phyloP scores from a whole-genome alignment of 169 alveolate species.

The Plasmodium yoelii region DNA sequence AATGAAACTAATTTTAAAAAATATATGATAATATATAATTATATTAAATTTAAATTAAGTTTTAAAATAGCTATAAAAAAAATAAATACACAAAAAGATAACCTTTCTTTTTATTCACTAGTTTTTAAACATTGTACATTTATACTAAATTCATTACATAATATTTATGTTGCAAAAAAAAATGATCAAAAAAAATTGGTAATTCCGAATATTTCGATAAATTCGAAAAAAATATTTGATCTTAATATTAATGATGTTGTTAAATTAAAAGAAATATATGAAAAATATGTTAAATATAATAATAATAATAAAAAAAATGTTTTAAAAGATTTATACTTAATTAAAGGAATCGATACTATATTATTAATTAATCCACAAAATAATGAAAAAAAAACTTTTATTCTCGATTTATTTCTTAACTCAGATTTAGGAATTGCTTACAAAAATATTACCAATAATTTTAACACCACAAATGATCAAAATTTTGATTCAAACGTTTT shows the following conservation, averaged over 20 bases:
- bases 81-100: slow-evolving; percentile 20
- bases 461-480: no score
- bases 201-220: neutral
- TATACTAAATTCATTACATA: slow-evolving; percentile 22
- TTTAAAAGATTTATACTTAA: neutral
- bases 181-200: neutral
- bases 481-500: no score
- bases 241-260: slow-evolving; percentile 7
- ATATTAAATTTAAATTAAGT: slow-evolving; percentile 43
- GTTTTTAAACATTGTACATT: slow-evolving; percentile 21
- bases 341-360: neutral
- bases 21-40: slow-evolving; percentile 23
- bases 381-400: no score
- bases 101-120: slow-evolving; percentile 22
- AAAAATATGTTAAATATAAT: neutral
- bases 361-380: neutral
- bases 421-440: no score
- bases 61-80: slow-evolving; percentile 54
- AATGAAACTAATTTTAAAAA: slow-evolving; percentile 24
- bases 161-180: neutral
- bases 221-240: neutral
- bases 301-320: neutral
- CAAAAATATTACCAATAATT: no score
- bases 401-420: no score
- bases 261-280: slow-evolving; percentile 18